phyloP scores from a whole-genome alignment of 495 filamentous ascomycete species.

The Aspergillus indologenus region DNA sequence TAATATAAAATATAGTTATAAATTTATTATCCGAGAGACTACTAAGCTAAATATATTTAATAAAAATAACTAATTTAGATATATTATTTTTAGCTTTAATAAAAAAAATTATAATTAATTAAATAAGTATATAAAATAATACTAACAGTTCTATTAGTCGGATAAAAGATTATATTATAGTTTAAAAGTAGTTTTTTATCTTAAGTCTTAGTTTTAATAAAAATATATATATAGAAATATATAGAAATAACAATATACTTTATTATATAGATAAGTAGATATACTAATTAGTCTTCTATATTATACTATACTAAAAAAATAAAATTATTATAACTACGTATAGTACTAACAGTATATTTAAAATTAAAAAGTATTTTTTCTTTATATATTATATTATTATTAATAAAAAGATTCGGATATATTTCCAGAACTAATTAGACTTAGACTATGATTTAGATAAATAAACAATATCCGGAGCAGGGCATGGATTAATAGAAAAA shows the following conservation, averaged over 20 bases:
- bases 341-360: background rate
- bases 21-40: background rate
- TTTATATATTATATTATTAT: background rate
- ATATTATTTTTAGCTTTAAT: background rate
- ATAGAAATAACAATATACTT: background rate
- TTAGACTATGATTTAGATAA: background rate
- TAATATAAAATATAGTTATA: slow-evolving; percentile 2
- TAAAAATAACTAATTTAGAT: background rate
- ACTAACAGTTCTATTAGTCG: background rate
- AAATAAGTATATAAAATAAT: slow-evolving; percentile 3
- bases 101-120: slow-evolving; percentile 1
- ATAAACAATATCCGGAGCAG: background rate
- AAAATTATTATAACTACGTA: background rate
- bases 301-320: background rate
- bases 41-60: background rate
- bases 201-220: background rate
- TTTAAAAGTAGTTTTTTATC: background rate
- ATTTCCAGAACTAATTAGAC: background rate
- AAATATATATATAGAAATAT: background rate
- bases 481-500: background rate
- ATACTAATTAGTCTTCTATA: background rate
- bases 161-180: slow-evolving; percentile 5
- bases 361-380: background rate
- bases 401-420: slow-evolving; percentile 2
- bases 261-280: background rate